Evolutionary conservation across 1,139 yeast genomes (phyloP).

Genomic region (Pichia sp.): DNA sequence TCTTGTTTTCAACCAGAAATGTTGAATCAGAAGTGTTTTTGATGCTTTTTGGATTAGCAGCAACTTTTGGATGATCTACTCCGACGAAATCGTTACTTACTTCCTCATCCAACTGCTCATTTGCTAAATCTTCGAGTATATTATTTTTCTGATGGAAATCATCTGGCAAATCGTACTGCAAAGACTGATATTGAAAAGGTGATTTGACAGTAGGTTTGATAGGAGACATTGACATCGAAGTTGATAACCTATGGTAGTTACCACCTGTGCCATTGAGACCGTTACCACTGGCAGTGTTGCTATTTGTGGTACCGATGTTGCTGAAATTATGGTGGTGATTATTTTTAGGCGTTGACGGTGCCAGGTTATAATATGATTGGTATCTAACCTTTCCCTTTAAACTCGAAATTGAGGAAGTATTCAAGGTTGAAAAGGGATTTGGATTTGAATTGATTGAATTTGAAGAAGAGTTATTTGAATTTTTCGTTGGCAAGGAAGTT

Average conservation of each 20-base stretch:
- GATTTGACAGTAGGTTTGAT: slow-evolving; percentile 19
- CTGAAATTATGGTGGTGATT: neutral
- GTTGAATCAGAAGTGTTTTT: neutral
- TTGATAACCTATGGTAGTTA: slow-evolving; percentile 6
- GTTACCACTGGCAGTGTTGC: neutral
- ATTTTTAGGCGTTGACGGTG: slow-evolving; percentile 17
- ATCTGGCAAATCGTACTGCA: slow-evolving; percentile 28
- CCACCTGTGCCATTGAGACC: slow-evolving; percentile 7
- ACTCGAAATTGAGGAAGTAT: slow-evolving; percentile 25
- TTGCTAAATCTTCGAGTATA: neutral
- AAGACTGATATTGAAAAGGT: slow-evolving; percentile 31
- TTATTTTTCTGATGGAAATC: slow-evolving; percentile 10
- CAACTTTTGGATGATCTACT: neutral
- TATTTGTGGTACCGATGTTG: slow-evolving; percentile 11
- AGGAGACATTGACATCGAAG: slow-evolving; percentile 27
- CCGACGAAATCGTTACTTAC: neutral
- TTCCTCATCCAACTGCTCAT: neutral
- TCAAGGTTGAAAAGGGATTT: slow-evolving; percentile 17
- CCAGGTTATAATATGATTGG: slow-evolving; percentile 27
- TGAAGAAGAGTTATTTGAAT: slow-evolving; percentile 20
- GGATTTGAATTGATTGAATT: slow-evolving; percentile 17
- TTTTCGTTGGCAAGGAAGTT: slow-evolving; percentile 3
- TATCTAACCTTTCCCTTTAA: slow-evolving; percentile 31
- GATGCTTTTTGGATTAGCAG: neutral
- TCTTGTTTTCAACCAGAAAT: neutral